Percentiles rank a stretch among this genome's conserved stretches.
Evolutionary conservation across 108 stramenopile species (phyloP).

Genomic region (Skeletonema menzelii): DNA sequence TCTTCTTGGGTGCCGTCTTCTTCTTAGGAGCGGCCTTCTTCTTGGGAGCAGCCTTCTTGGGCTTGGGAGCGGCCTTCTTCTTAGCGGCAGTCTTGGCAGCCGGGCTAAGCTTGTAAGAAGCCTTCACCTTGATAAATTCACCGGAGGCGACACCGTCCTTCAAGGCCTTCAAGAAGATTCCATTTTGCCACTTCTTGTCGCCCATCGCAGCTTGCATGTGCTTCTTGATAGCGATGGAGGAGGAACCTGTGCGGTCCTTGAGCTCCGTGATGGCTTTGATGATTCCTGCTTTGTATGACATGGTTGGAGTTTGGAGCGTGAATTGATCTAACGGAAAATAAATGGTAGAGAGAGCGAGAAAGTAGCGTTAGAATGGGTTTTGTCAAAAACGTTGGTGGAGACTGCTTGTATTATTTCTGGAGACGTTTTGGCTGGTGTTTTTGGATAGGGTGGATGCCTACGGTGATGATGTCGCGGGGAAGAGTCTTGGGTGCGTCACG

Average conservation of each 20-base stretch:
- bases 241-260: too few relatives aligned
- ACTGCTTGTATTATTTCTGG: too few relatives aligned
- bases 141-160: constrained; percentile 47
- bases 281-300: constrained; percentile 74
- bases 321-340: not conserved
- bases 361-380: not conserved
- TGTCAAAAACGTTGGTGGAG: not conserved
- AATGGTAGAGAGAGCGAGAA: not conserved
- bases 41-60: constrained; percentile 21
- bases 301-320: constrained; percentile 24
- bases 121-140: constrained; percentile 49
- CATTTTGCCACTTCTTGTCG: constrained; percentile 71
- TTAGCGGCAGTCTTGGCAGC: constrained; percentile 57
- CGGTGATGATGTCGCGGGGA: not conserved
- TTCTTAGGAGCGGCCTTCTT: constrained; percentile 11
- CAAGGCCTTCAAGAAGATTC: constrained; percentile 41
- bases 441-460: not conserved
- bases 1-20: constrained; percentile 19
- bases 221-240: constrained; percentile 53
- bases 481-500: not conserved
- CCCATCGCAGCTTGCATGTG: constrained; percentile 49
- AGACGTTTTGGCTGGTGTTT: too few relatives aligned
- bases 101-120: constrained; percentile 50
- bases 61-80: constrained; percentile 31
- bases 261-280: constrained; percentile 48